phyloP scores from a whole-genome alignment of 768 basidiomycete species.

The Mrakia gelida region DNA sequence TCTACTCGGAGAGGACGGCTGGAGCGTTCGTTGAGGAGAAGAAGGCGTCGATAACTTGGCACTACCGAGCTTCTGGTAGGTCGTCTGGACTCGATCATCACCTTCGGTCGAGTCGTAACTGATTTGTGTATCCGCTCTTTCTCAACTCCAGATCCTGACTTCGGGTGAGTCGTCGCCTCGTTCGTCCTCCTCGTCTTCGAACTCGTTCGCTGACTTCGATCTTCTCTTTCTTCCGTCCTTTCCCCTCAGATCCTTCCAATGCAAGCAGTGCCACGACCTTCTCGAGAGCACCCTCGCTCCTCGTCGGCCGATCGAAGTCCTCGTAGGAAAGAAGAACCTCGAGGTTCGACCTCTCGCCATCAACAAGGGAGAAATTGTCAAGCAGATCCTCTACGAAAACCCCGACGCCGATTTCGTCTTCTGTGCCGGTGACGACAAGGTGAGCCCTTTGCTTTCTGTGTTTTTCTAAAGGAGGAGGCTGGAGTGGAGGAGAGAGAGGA shows the following conservation, averaged over 20 bases:
- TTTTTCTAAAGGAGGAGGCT: too few species aligned
- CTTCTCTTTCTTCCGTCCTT: not conserved
- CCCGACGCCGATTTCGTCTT: slow-evolving; percentile 93
- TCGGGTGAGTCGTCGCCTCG: slow-evolving; percentile 62
- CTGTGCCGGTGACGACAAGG: slow-evolving; percentile 98
- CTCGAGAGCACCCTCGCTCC: slow-evolving; percentile 90
- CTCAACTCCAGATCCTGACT: slow-evolving; percentile 72
- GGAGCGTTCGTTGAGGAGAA: slow-evolving; percentile 96
- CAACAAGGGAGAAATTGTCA: slow-evolving; percentile 99
- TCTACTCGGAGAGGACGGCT: slow-evolving; percentile 93
- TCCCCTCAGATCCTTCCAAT: slow-evolving; percentile 69
- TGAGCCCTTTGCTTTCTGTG: slow-evolving; percentile 36
- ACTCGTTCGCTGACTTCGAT: not conserved
- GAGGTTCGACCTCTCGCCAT: slow-evolving; percentile 93
- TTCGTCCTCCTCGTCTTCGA: not conserved
- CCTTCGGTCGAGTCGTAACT: too few species aligned
- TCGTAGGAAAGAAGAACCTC: slow-evolving; percentile 97
- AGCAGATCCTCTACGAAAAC: slow-evolving; percentile 84
- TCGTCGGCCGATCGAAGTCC: slow-evolving; percentile 91
- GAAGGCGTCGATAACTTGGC: slow-evolving; percentile 97
- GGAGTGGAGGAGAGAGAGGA: too few species aligned
- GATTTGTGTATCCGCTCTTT: too few species aligned
- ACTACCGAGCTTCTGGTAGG: slow-evolving; percentile 61
- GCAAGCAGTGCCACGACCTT: slow-evolving; percentile 92
- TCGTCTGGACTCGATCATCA: too few species aligned